These are phyloP conservation scores for Ogataea paraovalis DNA, from an alignment of 805 yeast species.

Conservation along the genomic window DNA sequence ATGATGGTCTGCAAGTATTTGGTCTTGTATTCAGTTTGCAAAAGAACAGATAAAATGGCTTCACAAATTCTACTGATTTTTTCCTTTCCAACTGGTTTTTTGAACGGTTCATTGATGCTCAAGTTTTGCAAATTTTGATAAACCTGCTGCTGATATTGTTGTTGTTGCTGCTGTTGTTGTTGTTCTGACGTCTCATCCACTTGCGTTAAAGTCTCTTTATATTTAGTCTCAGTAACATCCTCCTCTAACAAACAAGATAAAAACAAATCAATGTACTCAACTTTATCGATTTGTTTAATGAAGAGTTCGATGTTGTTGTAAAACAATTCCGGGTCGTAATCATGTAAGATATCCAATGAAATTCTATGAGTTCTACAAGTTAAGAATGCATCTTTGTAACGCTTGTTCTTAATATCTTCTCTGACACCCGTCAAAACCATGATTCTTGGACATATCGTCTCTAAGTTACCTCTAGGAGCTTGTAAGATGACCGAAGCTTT, in stretches of 20 bases:
- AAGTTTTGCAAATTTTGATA: conserved; percentile 4
- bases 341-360: conserved; percentile 85
- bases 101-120: background rate
- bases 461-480: conserved; percentile 95
- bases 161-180: conserved; percentile 8
- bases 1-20: conserved; percentile 72
- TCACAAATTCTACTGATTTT: conserved; percentile 79
- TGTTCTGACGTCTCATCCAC: too few species aligned
- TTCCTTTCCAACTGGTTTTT: conserved; percentile 18
- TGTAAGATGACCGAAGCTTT: conserved; percentile 80
- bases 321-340: conserved; percentile 74
- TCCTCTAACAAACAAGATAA: conserved; percentile 82
- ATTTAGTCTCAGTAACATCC: conserved; percentile 78
- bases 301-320: conserved; percentile 59
- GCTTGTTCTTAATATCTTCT: conserved; percentile 49
- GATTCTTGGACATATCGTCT: conserved; percentile 89
- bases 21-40: conserved; percentile 45
- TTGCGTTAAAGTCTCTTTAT: conserved; percentile 58
- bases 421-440: conserved; percentile 86
- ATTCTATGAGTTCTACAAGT: conserved; percentile 89
- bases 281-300: conserved; percentile 62
- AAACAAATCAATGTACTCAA: conserved; percentile 80
- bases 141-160: conserved; percentile 2
- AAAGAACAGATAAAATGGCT: conserved; percentile 55
- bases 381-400: conserved; percentile 70